These are phyloP conservation scores for Macrotyloma uniflorum DNA, from an alignment of 306 rosid genomes.

Conservation along the genomic window DNA sequence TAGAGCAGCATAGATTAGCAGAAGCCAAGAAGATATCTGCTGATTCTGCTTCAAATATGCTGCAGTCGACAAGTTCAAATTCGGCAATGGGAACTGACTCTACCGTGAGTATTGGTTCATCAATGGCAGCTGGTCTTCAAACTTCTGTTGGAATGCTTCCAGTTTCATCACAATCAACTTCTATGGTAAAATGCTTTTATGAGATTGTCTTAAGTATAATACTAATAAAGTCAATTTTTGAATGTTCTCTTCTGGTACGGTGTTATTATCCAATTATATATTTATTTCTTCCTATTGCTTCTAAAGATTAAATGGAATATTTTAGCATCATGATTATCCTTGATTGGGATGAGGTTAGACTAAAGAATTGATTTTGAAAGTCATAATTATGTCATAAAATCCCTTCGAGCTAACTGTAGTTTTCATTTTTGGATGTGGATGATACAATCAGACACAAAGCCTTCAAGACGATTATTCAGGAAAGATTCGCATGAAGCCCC, in stretches of 20 bases:
- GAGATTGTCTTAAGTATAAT: not conserved
- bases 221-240: conserved; percentile 7
- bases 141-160: conserved; percentile 56
- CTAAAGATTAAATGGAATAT: conserved; percentile 4
- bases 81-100: conserved; percentile 54
- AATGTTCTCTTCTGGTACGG: conserved; percentile 7
- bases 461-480: conserved; percentile 61
- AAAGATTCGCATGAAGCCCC: conserved; percentile 94
- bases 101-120: conserved; percentile 50
- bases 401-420: conserved; percentile 24
- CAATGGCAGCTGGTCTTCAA: conserved; percentile 55
- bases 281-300: conserved; percentile 14
- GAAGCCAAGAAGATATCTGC: conserved; percentile 59
- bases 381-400: not conserved
- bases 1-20: conserved; percentile 58
- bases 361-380: not conserved
- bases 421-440: conserved; percentile 22
- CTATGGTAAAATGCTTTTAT: conserved; percentile 58
- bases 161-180: conserved; percentile 49
- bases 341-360: conserved; percentile 10
- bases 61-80: conserved; percentile 37
- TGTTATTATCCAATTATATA: conserved; percentile 21
- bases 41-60: conserved; percentile 47
- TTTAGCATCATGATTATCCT: conserved; percentile 21
- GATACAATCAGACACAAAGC: conserved; percentile 44